Base-by-base conservation (phyloP, 2,329 filamentous ascomycete genomes). In the Fusarium mundagurra region DNA sequence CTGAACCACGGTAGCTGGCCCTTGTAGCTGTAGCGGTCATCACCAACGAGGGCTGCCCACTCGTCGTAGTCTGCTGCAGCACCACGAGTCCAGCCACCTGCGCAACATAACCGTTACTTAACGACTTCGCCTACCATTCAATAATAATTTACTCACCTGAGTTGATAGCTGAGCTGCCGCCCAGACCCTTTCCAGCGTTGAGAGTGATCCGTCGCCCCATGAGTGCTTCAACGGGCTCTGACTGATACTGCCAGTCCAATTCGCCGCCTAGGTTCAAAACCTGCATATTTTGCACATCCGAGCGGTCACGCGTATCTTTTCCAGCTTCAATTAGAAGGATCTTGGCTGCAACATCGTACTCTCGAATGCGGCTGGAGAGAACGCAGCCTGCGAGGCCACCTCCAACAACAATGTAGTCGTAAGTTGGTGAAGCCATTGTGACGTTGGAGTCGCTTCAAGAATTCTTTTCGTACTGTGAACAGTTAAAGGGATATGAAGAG, bases 1-100 rank as follows among this genome's bases (percentile, higher is more conserved):
- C 79, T 78, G 62, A 87, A 83, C 77, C 85, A 89, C 5, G 85
- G 84, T 22, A 85, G 79, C 36, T 88, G 81, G 16, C 82, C 82
- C 8, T 85, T 77, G 63, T 85, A 87, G 67, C 82, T 83, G 82
- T 87, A 90, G 6, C 80, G 77, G 3, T 82, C 54, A 61, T 88
- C 86, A 1, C 50, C 54, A 41, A 80, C 72, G 22, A 76, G 29
- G 20, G 75, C 43, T 24, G 77, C 61, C 87, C 86, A 88, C 50
- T 82, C 80, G 29, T 88, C 82, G 22, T 85, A 88, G 71, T 88
- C 86, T 11, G 78, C 74, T 6, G 80, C 77, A 38, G 82, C 81
- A 5, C 86, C 86, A 36, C 86, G 84, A 31, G 83, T 83, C 81
- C 85, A 86, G 10, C 78, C 80, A 11, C 82, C 83, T 78, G 16